Evolutionary conservation across 2,329 filamentous ascomycete species (phyloP).

Genomic region (Cladosporium sp.): DNA sequence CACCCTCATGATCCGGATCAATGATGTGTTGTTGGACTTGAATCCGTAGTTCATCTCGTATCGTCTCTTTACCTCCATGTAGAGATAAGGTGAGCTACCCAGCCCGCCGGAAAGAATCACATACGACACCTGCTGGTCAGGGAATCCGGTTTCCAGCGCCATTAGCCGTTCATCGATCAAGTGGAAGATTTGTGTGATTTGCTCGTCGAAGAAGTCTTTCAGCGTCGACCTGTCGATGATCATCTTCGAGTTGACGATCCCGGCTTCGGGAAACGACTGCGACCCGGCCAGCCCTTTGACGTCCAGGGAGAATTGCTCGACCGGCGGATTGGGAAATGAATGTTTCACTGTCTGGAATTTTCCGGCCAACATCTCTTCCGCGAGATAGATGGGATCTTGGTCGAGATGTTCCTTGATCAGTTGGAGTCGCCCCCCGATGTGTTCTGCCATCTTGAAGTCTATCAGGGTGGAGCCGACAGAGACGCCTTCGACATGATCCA

Average conservation of each 20-base stretch:
- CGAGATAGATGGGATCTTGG: neutral
- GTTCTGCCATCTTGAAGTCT: slow-evolving; percentile 13
- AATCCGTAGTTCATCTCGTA: slow-evolving; percentile 11
- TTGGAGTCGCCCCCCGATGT: no score
- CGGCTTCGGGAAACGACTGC: no score
- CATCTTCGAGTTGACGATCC: no score
- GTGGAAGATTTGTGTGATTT: no score
- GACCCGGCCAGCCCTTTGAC: slow-evolving; percentile 12
- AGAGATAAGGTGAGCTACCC: slow-evolving; percentile 16
- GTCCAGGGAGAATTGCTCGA: slow-evolving; percentile 13
- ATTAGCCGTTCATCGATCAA: no score
- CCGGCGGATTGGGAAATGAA: slow-evolving; percentile 13
- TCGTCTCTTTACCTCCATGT: slow-evolving; percentile 7
- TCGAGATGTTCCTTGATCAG: neutral
- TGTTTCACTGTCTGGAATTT: slow-evolving; percentile 15
- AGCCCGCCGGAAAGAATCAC: slow-evolving; percentile 18
- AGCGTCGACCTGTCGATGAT: no score
- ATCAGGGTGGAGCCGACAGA: slow-evolving; percentile 18
- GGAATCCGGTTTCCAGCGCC: no score
- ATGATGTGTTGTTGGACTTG: neutral
- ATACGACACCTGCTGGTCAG: slow-evolving; percentile 11
- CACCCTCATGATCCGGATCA: neutral
- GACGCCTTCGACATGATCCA: slow-evolving; percentile 16
- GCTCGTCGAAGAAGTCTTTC: no score
- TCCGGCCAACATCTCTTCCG: slow-evolving; percentile 14